These are phyloP conservation scores for Citrus sp. DNA, from an alignment of 345 rosid species.

Conservation along the genomic window DNA sequence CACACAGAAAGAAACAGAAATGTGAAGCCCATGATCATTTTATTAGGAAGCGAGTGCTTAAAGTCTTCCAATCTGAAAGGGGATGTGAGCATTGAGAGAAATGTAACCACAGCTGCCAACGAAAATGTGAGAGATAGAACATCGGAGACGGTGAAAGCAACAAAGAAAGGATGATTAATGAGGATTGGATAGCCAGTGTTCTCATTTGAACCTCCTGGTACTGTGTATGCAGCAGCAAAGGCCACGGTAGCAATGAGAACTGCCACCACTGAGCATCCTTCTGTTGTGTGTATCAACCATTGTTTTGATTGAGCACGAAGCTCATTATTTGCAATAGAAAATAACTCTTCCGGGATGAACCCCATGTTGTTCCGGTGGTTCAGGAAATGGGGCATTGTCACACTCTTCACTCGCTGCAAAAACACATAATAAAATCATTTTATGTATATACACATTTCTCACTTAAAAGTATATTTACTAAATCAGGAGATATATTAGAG, in stretches of 20 bases:
- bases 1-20: conserved; percentile 8
- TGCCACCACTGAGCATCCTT: conserved; percentile 22
- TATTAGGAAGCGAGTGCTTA: conserved; percentile 4
- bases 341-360: background rate
- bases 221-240: conserved; percentile 26
- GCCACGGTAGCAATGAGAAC: conserved; percentile 28
- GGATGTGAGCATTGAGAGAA: conserved; percentile 24
- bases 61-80: conserved; percentile 9
- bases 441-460: too few species aligned
- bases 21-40: background rate
- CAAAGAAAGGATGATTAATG: conserved; percentile 12
- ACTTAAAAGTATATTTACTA: too few species aligned
- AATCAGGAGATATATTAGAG: too few species aligned
- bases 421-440: too few species aligned
- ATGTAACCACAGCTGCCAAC: conserved; percentile 13
- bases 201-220: conserved; percentile 23
- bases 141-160: conserved; percentile 12
- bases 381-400: conserved; percentile 3
- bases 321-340: conserved; percentile 1
- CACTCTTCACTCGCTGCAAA: conserved; percentile 11
- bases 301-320: conserved; percentile 10
- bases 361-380: background rate
- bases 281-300: conserved; percentile 21
- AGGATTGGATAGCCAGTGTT: conserved; percentile 17
- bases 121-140: conserved; percentile 20